phyloP scores from a whole-genome alignment of 2,329 filamentous ascomycete genomes.

The Camillea tinctor region DNA sequence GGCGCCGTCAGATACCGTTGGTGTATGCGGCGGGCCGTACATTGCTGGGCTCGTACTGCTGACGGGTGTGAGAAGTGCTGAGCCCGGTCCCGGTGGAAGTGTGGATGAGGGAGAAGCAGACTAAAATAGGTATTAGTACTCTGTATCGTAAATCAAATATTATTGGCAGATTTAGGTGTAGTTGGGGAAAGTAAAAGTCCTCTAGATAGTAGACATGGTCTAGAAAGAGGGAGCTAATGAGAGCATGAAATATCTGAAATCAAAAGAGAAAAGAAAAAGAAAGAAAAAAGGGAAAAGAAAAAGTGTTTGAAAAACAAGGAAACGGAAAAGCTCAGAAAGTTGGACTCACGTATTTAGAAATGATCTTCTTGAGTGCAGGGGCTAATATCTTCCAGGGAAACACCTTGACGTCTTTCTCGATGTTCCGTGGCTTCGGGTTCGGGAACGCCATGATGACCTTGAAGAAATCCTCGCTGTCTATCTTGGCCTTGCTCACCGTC shows the following conservation, averaged over 20 bases:
- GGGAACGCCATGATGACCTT: conserved; percentile 98
- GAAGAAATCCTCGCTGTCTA: conserved; percentile 95
- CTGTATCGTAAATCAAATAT: not conserved
- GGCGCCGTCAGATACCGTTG: conserved; percentile 39
- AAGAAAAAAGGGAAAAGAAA: not conserved
- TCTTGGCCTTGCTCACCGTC: conserved; percentile 90
- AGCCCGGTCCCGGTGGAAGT: conserved; percentile 23
- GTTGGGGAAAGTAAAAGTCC: no score
- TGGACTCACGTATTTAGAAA: conserved; percentile 75
- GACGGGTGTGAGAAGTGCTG: conserved; percentile 33
- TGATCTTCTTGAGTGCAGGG: conserved; percentile 92
- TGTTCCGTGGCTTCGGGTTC: conserved; percentile 91
- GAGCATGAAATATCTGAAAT: no score
- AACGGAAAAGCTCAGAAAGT: not conserved
- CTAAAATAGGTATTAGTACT: conserved; percentile 20
- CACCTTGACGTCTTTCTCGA: conserved; percentile 99
- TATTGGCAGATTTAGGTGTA: no score
- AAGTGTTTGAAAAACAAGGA: conserved; percentile 2
- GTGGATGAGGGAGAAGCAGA: conserved; percentile 30
- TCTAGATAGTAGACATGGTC: no score
- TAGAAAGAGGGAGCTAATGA: not conserved
- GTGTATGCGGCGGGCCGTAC: conserved; percentile 36
- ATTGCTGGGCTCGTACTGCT: conserved; percentile 34
- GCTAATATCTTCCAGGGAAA: conserved; percentile 93
- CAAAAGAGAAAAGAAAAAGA: not conserved